Evolutionary conservation across 345 rosid species (phyloP).

Genomic region (Dipteronia dyeriana): DNA sequence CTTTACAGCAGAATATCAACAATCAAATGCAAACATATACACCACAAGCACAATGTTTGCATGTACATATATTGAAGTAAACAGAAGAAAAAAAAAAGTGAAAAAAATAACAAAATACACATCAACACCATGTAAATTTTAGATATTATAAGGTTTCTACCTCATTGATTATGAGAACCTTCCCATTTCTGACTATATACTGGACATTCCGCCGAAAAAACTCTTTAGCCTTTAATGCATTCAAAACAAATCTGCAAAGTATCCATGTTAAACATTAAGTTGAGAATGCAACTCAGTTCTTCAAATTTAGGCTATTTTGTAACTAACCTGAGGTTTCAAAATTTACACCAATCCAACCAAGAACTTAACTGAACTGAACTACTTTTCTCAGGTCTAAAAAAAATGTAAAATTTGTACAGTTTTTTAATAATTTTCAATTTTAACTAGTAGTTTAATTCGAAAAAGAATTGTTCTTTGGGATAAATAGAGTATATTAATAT

Average conservation of each 20-base stretch:
- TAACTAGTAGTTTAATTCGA: not conserved
- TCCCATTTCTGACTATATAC: slow-evolving; percentile 87
- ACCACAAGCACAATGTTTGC: not conserved
- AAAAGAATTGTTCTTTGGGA: not conserved
- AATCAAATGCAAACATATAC: not conserved
- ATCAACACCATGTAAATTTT: not conserved
- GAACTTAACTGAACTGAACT: not conserved
- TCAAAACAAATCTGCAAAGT: slow-evolving; percentile 81
- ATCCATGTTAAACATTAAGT: slow-evolving; percentile 11
- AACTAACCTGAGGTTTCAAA: not conserved
- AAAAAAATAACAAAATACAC: not conserved
- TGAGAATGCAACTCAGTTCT: slow-evolving; percentile 15
- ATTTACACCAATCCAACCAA: not conserved
- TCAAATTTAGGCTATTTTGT: not conserved
- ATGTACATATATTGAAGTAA: not conserved
- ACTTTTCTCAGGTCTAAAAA: not conserved
- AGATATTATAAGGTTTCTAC: slow-evolving; percentile 34
- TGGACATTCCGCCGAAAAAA: slow-evolving; percentile 91
- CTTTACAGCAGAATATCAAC: not conserved
- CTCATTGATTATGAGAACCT: slow-evolving; percentile 95
- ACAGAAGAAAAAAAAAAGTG: not conserved
- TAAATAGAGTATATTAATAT: not conserved
- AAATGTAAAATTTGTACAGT: not conserved
- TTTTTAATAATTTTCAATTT: not conserved
- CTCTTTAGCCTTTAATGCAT: slow-evolving; percentile 96